Evolutionary conservation across 352 stramenopile species (phyloP), one percentile per base, ranked within the genome.

Genomic region (Phytophthora lateralis): DNA sequence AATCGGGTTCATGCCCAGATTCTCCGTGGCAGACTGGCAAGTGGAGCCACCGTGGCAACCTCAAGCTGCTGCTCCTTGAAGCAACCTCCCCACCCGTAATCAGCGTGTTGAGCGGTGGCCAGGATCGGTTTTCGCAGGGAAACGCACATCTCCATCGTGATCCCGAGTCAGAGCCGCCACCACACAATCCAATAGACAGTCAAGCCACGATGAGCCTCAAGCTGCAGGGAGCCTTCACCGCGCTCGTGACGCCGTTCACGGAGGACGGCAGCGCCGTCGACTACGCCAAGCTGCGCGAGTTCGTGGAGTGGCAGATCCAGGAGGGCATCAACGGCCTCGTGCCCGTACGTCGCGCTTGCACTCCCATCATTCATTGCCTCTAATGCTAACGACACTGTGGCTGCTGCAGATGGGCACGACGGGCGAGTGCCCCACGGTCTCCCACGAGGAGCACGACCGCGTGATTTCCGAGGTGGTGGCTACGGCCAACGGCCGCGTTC

Each of bases 221-320:
- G 59, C 69, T 96, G 58, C 71, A 92, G 63, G 90, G 90, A 79
- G 73, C 88, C 11, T 93, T 96, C 66, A 96, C 88, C 46, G 97
- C 97, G 54, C 79, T 99, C 58, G 90, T 99, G 50, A 99, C 97
- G 60, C 97, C 97, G 8, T 98, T 99, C 77, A 98, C 84, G 34
- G 60, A 84, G 15, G 89, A 97, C 65, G 93, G 93, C 48, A 88
- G 73, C 41, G 76, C 76, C 27, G 93, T 99, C 39, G 96, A 99
- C 81, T 93, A 98, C 71, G 78, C 82, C 26, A 95, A 91, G 69
- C 83, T 99, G 43, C 80, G 94, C 39, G 82, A 92, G 50, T 76
- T 99, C 17, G 88, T 96, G 50, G 89, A 96, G 47, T 92, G 77
- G 75, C 97, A 99, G 74, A 83, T 99, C 48, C 76, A 94, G 60